These are phyloP conservation scores for Achaetomiella virescens DNA, from an alignment of 495 filamentous ascomycete genomes.

Conservation along the genomic window DNA sequence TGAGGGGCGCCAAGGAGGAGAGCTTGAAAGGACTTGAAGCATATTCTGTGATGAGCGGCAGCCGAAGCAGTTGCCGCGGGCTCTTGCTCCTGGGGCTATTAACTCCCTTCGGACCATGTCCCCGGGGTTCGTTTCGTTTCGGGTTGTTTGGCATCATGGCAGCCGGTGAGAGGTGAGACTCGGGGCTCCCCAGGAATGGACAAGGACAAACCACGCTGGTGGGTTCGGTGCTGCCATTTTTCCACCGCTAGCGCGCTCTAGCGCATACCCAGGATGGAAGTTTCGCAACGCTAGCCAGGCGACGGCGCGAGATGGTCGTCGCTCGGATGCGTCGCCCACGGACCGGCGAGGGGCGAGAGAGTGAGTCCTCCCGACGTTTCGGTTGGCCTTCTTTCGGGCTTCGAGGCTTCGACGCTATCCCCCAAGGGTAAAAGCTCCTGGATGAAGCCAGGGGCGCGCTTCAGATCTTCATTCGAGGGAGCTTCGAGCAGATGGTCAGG, in stretches of 20 bases:
- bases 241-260: neutral
- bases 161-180: neutral
- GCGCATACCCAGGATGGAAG: neutral
- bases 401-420: no score
- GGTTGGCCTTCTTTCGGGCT: no score
- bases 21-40: no score
- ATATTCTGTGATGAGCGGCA: neutral
- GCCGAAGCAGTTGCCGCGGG: neutral
- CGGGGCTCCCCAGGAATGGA: neutral
- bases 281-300: neutral
- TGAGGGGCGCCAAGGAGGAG: no score
- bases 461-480: no score
- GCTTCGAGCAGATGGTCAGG: no score
- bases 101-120: neutral
- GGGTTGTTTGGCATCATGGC: neutral
- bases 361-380: no score
- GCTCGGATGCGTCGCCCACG: conserved; percentile 1
- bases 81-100: neutral
- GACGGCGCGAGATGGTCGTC: neutral
- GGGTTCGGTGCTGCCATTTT: conserved; percentile 7
- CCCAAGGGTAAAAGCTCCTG: no score
- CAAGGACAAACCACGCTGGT: conserved; percentile 12
- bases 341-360: neutral
- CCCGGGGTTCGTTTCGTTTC: neutral
- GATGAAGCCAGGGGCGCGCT: no score